A percentile compares a stretch with the other conserved stretches of the same genome.
Evolutionary conservation across 768 basidiomycete genomes (phyloP).

Genomic region (Arthromyces matolae): DNA sequence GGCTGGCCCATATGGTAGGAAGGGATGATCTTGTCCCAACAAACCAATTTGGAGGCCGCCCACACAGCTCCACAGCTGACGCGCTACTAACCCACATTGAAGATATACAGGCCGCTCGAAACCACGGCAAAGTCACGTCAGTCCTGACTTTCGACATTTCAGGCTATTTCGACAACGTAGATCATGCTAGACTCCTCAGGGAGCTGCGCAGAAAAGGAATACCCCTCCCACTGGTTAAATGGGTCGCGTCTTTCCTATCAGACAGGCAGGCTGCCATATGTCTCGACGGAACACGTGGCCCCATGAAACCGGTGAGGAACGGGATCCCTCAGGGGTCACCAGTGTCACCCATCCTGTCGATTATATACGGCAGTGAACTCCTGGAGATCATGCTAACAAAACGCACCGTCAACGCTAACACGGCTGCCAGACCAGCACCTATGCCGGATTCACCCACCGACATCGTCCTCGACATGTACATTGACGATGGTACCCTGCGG

Average conservation of each 20-base stretch:
- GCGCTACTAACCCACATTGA: constrained; percentile 21
- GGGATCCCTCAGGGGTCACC: not conserved
- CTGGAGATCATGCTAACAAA: not conserved
- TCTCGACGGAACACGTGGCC: too few relatives aligned
- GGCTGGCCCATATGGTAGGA: constrained; percentile 21
- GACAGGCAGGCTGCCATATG: not conserved
- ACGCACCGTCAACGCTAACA: too few relatives aligned
- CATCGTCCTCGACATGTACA: too few relatives aligned
- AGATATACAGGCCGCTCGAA: constrained; percentile 23
- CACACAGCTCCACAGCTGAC: constrained; percentile 21
- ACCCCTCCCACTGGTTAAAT: constrained; percentile 13
- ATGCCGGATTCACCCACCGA: too few relatives aligned
- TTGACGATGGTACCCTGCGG: too few relatives aligned
- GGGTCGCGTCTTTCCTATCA: not conserved
- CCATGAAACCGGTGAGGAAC: not conserved
- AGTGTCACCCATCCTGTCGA: too few relatives aligned
- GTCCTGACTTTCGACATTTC: constrained; percentile 27
- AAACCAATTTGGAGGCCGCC: constrained; percentile 21
- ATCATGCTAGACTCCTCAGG: constrained; percentile 19
- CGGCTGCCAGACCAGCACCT: too few relatives aligned
- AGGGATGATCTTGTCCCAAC: constrained; percentile 20
- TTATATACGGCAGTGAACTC: too few relatives aligned
- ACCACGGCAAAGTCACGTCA: constrained; percentile 19
- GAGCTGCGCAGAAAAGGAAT: constrained; percentile 19
- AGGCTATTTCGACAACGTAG: constrained; percentile 27